Conservation (phyloP, 2,329 filamentous ascomycete species). For the Penicillium oxalicum region DNA sequence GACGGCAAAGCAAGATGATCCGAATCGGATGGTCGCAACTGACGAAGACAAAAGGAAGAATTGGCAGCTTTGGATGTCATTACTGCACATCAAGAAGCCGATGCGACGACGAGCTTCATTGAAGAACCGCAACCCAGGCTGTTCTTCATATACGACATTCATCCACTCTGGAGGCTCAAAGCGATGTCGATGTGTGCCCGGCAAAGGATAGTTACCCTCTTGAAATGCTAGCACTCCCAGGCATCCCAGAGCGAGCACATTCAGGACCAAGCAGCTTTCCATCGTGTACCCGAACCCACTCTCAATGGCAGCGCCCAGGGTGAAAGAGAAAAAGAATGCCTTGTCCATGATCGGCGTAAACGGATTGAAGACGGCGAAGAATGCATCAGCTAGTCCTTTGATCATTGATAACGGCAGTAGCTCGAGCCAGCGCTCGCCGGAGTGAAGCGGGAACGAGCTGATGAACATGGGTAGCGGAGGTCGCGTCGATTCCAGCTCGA, state of each 20-base stretch:
- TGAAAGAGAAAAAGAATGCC: slow-evolving; percentile 47
- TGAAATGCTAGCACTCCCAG: slow-evolving; percentile 46
- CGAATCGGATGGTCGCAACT: slow-evolving; percentile 1
- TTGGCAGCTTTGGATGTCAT: slow-evolving; percentile 47
- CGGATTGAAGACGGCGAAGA: slow-evolving; percentile 51
- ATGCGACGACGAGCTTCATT: slow-evolving; percentile 50
- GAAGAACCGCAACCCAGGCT: slow-evolving; percentile 48
- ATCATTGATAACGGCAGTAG: slow-evolving; percentile 44
- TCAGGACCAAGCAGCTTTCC: slow-evolving; percentile 48
- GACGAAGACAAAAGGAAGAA: slow-evolving; percentile 48
- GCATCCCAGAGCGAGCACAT: slow-evolving; percentile 48
- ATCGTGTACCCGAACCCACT: slow-evolving; percentile 48
- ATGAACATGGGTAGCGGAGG: slow-evolving; percentile 39
- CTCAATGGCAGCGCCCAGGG: slow-evolving; percentile 45
- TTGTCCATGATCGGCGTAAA: slow-evolving; percentile 50
- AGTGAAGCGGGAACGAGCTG: slow-evolving; percentile 32
- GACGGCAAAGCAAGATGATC: background rate
- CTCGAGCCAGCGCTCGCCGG: slow-evolving; percentile 42
- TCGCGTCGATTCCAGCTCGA: slow-evolving; percentile 46
- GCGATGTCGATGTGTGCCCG: slow-evolving; percentile 29
- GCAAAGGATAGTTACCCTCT: slow-evolving; percentile 45
- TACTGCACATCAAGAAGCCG: slow-evolving; percentile 48
- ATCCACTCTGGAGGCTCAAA: slow-evolving; percentile 38
- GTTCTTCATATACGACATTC: slow-evolving; percentile 35
- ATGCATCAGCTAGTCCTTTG: slow-evolving; percentile 49